These are phyloP conservation scores for Amanita polypyramis DNA, from an alignment of 768 basidiomycete species.

Conservation along the genomic window DNA sequence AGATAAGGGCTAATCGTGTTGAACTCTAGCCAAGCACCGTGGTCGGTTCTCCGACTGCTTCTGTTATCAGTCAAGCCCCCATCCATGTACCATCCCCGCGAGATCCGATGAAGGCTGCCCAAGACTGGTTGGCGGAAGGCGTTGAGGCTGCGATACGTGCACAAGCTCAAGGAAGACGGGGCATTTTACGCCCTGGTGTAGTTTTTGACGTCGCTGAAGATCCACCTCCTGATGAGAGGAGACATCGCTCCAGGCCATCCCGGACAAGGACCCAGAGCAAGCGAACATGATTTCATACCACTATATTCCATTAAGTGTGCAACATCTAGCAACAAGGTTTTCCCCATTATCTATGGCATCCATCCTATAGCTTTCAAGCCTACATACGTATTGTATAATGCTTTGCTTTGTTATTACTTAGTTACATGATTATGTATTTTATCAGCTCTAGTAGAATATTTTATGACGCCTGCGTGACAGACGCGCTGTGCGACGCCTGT, in stretches of 20 bases:
- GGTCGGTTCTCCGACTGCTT: constrained; percentile 65
- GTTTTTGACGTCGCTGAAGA: constrained; percentile 56
- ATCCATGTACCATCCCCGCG: constrained; percentile 46
- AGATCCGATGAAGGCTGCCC: constrained; percentile 53
- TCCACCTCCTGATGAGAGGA: constrained; percentile 26
- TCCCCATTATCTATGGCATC: neutral
- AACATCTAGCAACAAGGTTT: too few species aligned
- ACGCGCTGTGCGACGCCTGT: constrained; percentile 4
- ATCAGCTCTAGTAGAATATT: neutral
- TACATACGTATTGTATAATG: constrained; percentile 1
- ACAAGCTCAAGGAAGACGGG: constrained; percentile 24
- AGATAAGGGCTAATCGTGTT: constrained; percentile 8
- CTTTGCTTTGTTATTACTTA: constrained; percentile 1
- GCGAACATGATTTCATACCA: neutral
- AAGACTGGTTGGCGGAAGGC: constrained; percentile 54
- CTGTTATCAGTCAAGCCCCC: constrained; percentile 43
- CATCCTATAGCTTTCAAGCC: neutral
- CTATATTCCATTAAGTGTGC: neutral
- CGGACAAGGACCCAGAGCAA: constrained; percentile 8
- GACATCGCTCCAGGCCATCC: constrained; percentile 15
- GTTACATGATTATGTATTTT: neutral
- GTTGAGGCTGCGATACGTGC: constrained; percentile 42
- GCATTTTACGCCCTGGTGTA: constrained; percentile 49
- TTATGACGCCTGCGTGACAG: neutral
- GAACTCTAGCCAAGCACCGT: constrained; percentile 51